These are phyloP conservation scores for Leccinum angustisporum DNA, from an alignment of 1,284 basidiomycete genomes.

Conservation along the genomic window DNA sequence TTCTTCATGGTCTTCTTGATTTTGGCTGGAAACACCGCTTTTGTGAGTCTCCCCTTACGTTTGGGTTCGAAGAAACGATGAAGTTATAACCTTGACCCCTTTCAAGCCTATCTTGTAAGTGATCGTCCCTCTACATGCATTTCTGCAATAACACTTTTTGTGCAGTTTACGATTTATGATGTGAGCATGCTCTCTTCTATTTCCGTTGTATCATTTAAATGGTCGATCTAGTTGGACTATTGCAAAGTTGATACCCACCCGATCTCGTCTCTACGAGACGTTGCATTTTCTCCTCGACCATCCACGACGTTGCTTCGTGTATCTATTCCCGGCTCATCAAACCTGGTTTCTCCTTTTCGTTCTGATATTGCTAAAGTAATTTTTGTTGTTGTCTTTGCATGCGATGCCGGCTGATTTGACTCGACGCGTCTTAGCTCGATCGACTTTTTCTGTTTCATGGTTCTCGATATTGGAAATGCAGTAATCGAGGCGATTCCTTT, in stretches of 20 bases:
- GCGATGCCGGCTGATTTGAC: slow-evolving; percentile 3
- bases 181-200: slow-evolving; percentile 17
- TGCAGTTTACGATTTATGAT: slow-evolving; percentile 34
- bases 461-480: slow-evolving; percentile 84
- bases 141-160: neutral
- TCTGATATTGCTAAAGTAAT: slow-evolving; percentile 65
- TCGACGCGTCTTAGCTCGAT: slow-evolving; percentile 48
- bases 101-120: slow-evolving; percentile 72
- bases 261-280: slow-evolving; percentile 74
- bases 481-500: slow-evolving; percentile 71
- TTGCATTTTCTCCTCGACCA: slow-evolving; percentile 93
- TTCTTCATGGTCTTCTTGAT: slow-evolving; percentile 56
- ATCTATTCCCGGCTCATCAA: slow-evolving; percentile 93
- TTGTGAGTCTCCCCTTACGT: slow-evolving; percentile 58
- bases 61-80: neutral
- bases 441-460: slow-evolving; percentile 88
- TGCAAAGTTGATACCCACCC: slow-evolving; percentile 59
- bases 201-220: neutral
- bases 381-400: slow-evolving; percentile 23
- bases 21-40: slow-evolving; percentile 89
- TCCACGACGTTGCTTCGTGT: slow-evolving; percentile 93
- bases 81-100: neutral
- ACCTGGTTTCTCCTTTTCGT: slow-evolving; percentile 88
- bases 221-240: slow-evolving; percentile 65
- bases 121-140: neutral